Evolutionary conservation across 1,284 basidiomycete genomes (phyloP), one percentile per base, ranked within the genome.

Genomic region (Irpex sp.): DNA sequence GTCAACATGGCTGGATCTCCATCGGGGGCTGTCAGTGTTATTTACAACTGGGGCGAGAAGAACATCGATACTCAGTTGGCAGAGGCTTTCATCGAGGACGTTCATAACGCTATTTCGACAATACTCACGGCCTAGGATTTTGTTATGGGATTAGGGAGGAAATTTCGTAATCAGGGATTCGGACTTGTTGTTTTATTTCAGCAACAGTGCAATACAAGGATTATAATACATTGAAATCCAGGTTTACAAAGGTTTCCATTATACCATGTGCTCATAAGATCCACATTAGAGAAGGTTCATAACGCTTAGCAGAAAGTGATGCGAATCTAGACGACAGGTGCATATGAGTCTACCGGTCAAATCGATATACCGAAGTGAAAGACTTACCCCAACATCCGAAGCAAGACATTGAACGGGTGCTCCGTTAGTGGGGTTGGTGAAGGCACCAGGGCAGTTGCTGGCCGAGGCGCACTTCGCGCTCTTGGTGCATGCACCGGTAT

Each of bases 1-100:
- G 19, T 80, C 47, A 78, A 74, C 61, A 69, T 75, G 0, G 71
- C 73, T 7, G 76, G 77, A 3, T 70, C 73, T 19, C 70, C 74
- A 5, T 62, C 67, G 1, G 79, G 78, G 2, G 71, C 72, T 0
- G 43, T 79, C 5, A 72, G 74, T 13, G 59, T 79, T 9, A 61
- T 70, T 5, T 66, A 79, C 15, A 75, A 73, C 15, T 80, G 77
- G 75, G 74, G 73, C 1, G 68, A 71, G 57, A 68, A 65, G 4
- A 69, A 72, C 8, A 66, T 80, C 2, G 72, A 76, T 4, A 65
- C 65, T 11, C 62, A 17, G 13, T 66, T 76, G 33, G 74, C 68
- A 8, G 74, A 79, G 31, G 62, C 61, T 15, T 77, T 80, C 57
- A 63, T 71, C 8, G 46, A n/a, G 8, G 66, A 59, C 5, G 67